A percentile compares a stretch with the other conserved stretches of the same genome.
Evolutionary conservation across 129 eudicot genomes (phyloP).

Genomic region (Helichrysum umbraculigerum): DNA sequence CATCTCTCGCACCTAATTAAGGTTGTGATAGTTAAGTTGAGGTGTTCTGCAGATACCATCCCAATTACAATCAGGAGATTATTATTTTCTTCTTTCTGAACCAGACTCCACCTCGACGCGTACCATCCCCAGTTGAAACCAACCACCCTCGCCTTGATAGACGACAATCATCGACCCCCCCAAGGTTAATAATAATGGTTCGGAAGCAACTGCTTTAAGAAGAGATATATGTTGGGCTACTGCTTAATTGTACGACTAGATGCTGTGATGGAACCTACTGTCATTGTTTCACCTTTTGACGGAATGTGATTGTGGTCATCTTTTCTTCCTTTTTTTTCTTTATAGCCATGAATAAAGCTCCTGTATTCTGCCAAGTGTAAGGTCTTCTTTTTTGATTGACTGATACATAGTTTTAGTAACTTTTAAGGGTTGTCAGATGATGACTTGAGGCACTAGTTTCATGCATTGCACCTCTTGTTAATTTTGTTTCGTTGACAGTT

Average conservation of each 20-base stretch:
- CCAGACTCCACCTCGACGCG: conserved; percentile 78
- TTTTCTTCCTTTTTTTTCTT: neutral
- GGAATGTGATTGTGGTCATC: conserved; percentile 3
- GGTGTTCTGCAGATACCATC: conserved; percentile 55
- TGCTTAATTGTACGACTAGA: conserved; percentile 7
- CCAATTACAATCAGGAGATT: conserved; percentile 46
- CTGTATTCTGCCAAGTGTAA: conserved; percentile 1
- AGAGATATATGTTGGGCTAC: conserved; percentile 61
- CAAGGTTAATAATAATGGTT: conserved; percentile 5
- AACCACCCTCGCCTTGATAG: conserved; percentile 23
- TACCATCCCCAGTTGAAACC: conserved; percentile 57
- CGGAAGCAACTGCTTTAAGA: conserved; percentile 36
- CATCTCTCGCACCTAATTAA: conserved; percentile 19
- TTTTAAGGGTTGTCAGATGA: conserved; percentile 89
- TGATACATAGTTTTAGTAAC: conserved; percentile 76
- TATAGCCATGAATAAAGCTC: neutral
- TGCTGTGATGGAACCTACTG: conserved; percentile 21
- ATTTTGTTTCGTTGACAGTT: neutral
- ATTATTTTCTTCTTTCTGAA: conserved; percentile 64
- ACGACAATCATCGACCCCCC: too few relatives aligned
- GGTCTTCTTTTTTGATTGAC: conserved; percentile 49
- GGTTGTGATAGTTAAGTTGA: conserved; percentile 20
- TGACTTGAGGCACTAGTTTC: conserved; percentile 84
- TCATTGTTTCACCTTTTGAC: neutral
- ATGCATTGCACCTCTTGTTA: conserved; percentile 62